Conservation (phyloP, 2,329 filamentous ascomycete genomes). For the Alternaria novae-zelandiae region DNA sequence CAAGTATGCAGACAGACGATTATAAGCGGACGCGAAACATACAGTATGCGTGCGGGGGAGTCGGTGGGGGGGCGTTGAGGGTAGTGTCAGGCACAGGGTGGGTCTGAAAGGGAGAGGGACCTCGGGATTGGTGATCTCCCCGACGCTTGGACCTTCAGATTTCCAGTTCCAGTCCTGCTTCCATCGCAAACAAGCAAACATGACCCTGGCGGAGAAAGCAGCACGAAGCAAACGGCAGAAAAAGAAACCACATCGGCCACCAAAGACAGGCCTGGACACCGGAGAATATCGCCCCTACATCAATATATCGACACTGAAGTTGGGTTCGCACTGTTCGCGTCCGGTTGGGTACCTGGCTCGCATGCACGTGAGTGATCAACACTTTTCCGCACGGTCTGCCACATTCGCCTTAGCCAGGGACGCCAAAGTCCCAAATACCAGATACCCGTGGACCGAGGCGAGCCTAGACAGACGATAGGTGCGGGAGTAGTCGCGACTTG, state of each 20-base stretch:
- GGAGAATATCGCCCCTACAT: background rate
- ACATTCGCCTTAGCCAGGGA: background rate
- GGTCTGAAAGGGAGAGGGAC: slow-evolving; percentile 11
- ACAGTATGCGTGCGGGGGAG: background rate
- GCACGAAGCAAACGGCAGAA: background rate
- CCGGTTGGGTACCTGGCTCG: background rate
- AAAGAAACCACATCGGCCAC: background rate
- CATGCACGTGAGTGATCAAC: background rate
- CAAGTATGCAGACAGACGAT: background rate
- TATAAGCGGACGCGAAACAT: slow-evolving; percentile 3
- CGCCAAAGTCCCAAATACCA: background rate
- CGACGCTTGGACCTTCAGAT: slow-evolving; percentile 10
- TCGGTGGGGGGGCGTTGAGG: slow-evolving; percentile 8
- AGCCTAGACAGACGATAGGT: background rate
- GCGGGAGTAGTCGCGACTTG: background rate
- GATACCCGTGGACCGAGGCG: background rate
- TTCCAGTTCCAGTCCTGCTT: background rate
- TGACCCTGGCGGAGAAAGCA: background rate
- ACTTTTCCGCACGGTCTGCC: background rate
- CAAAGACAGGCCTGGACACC: background rate
- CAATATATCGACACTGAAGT: background rate
- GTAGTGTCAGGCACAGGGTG: slow-evolving; percentile 5
- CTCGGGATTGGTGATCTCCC: slow-evolving; percentile 9
- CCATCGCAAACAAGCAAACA: background rate
- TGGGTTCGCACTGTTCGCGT: background rate